Evolutionary conservation across 371 early-diverging fungal species (phyloP).

Genomic region (Rhizopus arrhizus): DNA sequence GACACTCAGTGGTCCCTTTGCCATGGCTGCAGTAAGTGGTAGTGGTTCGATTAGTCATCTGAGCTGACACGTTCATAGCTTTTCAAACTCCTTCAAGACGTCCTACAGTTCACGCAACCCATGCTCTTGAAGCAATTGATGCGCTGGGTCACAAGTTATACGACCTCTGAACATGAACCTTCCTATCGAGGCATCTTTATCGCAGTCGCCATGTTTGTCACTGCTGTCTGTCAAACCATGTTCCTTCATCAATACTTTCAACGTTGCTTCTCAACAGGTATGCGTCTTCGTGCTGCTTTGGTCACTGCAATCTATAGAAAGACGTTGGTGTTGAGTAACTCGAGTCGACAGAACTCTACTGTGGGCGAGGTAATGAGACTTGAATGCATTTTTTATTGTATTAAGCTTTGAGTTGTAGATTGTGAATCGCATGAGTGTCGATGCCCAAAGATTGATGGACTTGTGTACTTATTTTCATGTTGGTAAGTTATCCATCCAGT

Average conservation of each 20-base stretch:
- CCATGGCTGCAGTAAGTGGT: constrained; percentile 60
- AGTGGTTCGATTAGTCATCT: background rate
- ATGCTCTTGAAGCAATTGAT: constrained; percentile 75
- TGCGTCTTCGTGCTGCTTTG: constrained; percentile 82
- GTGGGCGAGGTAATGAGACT: constrained; percentile 62
- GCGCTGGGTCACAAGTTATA: constrained; percentile 68
- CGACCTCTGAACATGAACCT: constrained; percentile 53
- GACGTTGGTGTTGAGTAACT: constrained; percentile 77
- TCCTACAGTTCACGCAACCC: constrained; percentile 87
- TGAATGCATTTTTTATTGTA: background rate
- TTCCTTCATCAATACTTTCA: constrained; percentile 93
- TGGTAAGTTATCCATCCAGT: constrained; percentile 25
- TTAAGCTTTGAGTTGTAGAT: constrained; percentile 49
- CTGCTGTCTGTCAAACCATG: constrained; percentile 81
- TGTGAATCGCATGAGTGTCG: constrained; percentile 91
- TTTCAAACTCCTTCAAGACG: constrained; percentile 81
- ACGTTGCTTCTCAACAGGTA: constrained; percentile 73
- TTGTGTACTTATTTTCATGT: constrained; percentile 77
- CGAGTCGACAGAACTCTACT: constrained; percentile 80
- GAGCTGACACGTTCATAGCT: constrained; percentile 38
- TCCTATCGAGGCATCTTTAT: constrained; percentile 67
- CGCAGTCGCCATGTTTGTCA: constrained; percentile 76
- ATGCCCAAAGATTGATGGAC: constrained; percentile 78
- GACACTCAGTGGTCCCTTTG: constrained; percentile 72
- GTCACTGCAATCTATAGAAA: constrained; percentile 91